These are phyloP conservation scores for Plasmodium gonderi DNA, from an alignment of 169 alveolate genomes.

Conservation along the genomic window DNA sequence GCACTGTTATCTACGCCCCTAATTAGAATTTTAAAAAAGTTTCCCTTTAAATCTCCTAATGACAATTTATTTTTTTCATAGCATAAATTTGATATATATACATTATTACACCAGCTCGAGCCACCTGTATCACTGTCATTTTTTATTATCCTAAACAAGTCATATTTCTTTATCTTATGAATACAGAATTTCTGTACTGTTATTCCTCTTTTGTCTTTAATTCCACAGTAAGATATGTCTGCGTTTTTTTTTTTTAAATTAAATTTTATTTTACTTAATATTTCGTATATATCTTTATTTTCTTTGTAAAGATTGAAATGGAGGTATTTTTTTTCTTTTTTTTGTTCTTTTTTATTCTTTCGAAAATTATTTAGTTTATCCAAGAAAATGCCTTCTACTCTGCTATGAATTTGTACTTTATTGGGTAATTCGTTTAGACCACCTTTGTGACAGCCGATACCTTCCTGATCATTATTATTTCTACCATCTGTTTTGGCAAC, in stretches of 20 bases:
- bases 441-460: neutral
- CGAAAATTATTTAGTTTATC: constrained; percentile 8
- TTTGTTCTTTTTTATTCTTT: constrained; percentile 6
- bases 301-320: constrained; percentile 88
- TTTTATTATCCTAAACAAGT: constrained; percentile 75
- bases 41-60: constrained; percentile 93
- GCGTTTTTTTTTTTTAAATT: constrained; percentile 86
- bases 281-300: constrained; percentile 93
- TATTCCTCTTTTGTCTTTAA: constrained; percentile 94
- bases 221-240: constrained; percentile 91
- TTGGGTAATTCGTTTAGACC: no score
- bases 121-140: constrained; percentile 62
- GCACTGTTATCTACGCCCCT: constrained; percentile 81
- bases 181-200: constrained; percentile 90
- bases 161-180: constrained; percentile 80
- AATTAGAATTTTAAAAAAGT: constrained; percentile 91
- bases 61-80: constrained; percentile 87
- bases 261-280: constrained; percentile 90
- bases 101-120: constrained; percentile 82
- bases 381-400: neutral
- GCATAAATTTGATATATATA: constrained; percentile 87
- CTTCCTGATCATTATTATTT: neutral
- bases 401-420: neutral
- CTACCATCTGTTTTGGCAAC: neutral
- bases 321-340: constrained; percentile 73